Evolutionary conservation across 345 rosid species (phyloP), one percentile per base, ranked within the genome.

Genomic region (Litchi chinensis): DNA sequence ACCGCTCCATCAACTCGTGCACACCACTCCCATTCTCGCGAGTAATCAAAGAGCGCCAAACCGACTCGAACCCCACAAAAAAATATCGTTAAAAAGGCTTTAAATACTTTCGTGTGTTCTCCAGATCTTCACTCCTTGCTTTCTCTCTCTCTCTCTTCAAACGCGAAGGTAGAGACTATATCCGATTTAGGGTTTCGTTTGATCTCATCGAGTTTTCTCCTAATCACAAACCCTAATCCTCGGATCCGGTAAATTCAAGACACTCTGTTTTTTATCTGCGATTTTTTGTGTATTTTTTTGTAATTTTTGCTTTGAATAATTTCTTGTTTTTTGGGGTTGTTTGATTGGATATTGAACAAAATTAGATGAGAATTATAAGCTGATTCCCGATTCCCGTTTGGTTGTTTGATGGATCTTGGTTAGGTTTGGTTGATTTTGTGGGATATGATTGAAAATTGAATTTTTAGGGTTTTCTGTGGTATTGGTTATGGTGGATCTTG

Each of bases 211-310:
- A 52, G 68, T 44, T 44, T 72, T 8, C n/a, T n/a, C 11, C 46
- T 74, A 22, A 18, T 68, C 73, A 50, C 60, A 77, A 86, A 75
- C 85, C 85, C 85, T 70, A 80, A 71, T 59, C 73, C 46, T 52
- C 81, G 73, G 86, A 84, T 81, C 87, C 72, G 89, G 89, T 88
- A 76, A 54, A 32, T 60, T 18, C 41, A 2, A 54, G 13, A 40
- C 13, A 26, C 5, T 60, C 3, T 18, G 63, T 12, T 2, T 64
- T 9, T 44, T 32, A 10, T 32, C 19, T 37, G 19, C 56, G 54
- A 41, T 71, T 0, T 9, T 3, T 13, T 39, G 21, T 43, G 10
- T 57, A n/a, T 71, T 28, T 10, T 65, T 28, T 15, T 54, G 18
- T 15, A 54, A 54, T 5, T 7, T n/a, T 24, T n/a, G 28, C 43